Base-by-base conservation (phyloP, 495 filamentous ascomycete species). In the Penicillium alfredii region DNA sequence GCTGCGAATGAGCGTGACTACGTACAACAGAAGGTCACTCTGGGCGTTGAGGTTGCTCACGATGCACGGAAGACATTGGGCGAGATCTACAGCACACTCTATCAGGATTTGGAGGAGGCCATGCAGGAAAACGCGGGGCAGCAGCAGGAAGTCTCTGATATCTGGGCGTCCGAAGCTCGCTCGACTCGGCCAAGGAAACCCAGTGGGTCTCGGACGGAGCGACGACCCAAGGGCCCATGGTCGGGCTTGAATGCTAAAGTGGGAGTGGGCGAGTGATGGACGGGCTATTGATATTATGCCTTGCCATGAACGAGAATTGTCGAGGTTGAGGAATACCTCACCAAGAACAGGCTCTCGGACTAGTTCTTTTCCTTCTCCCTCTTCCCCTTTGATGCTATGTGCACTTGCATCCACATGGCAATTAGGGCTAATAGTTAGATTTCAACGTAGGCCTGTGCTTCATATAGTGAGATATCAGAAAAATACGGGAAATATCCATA, bases 151-250 rank as follows among this genome's bases (percentile, higher is more conserved):
- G 44, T 19, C 22, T 44, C 36, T 20, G 64, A 66, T 49, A 56
- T 64, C 21, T 69, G 67, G 62, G 38, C 58, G 15, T 52, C 40
- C 16, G 61, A 64, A 43, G 56, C 53, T 44, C 53, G 41, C 22
- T 51, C 54, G 19, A 42, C 47, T 7, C 34, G 42, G 29, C 45
- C 35, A 16, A 29, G 44, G 21, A 55, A 42, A 22, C 16, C 40
- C 15, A 39, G 44, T 45, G 53, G 40, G 42, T 38, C 48, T 35
- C 55, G 49, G n/a, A 28, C 30, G 21, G 47, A 60, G 26, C 47
- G 44, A 33, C 43, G 51, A 28, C 33, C 53, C 10, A 58, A 49
- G 19, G 65, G 64, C 3, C 65, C 65, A 5, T 71, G 65, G 65
- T 39, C 55, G 13, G 40, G 44, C 9, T 43, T 71, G 36, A 51